phyloP scores from a whole-genome alignment of 225 moss, liverwort and hornwort genomes.

The Lunularia cruciata region DNA sequence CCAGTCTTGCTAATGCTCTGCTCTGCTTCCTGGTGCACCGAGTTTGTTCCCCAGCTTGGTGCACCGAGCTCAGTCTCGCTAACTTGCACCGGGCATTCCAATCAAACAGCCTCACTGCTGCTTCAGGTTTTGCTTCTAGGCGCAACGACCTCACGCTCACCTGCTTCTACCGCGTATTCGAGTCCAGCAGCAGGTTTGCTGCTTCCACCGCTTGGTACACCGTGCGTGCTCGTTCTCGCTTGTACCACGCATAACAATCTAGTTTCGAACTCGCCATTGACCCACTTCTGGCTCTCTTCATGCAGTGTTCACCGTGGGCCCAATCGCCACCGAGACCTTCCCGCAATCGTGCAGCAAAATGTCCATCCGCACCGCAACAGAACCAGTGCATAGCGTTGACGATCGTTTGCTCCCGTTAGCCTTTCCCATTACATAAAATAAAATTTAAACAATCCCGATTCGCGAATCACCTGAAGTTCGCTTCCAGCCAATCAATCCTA shows the following conservation, averaged over 20 bases:
- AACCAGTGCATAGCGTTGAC: constrained; percentile 28
- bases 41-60: constrained; percentile 7
- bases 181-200: constrained; percentile 14
- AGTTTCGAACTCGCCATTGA: constrained; percentile 17
- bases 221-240: constrained; percentile 3
- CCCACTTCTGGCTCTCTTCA: constrained; percentile 19
- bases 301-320: constrained; percentile 25
- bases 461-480: neutral
- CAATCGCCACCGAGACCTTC: constrained; percentile 15
- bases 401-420: neutral
- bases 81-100: constrained; percentile 18
- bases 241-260: constrained; percentile 10
- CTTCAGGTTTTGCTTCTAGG: neutral
- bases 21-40: constrained; percentile 26
- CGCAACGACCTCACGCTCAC: constrained; percentile 8
- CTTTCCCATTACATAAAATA: neutral
- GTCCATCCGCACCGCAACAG: constrained; percentile 31
- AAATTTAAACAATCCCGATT: neutral
- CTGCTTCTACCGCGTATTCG: neutral
- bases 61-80: constrained; percentile 21
- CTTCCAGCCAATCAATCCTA: neutral
- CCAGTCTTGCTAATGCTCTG: constrained; percentile 14
- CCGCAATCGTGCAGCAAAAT: constrained; percentile 33
- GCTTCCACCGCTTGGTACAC: constrained; percentile 9
- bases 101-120: constrained; percentile 5